phyloP scores from a whole-genome alignment of 1,139 yeast species.

The Hyphopichia buzzinii region DNA sequence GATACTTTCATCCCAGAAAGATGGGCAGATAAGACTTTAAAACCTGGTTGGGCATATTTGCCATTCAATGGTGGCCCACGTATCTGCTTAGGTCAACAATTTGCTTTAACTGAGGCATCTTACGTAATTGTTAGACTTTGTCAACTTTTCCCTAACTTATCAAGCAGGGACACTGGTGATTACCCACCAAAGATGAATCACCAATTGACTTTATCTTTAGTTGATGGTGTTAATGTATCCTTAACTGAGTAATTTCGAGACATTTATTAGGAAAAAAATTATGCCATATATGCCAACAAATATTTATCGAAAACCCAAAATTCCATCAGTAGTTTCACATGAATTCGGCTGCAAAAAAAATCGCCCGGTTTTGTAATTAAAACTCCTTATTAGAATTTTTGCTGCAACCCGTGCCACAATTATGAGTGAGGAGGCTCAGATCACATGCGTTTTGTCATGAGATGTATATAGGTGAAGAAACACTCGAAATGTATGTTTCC shows the following conservation, averaged over 20 bases:
- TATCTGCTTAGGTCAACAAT: constrained; percentile 61
- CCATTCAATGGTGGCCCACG: constrained; percentile 66
- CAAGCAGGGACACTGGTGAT: constrained; percentile 17
- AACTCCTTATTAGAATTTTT: background rate
- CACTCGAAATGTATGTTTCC: background rate
- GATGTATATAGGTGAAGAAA: too few species aligned
- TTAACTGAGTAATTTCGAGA: background rate
- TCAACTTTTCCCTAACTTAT: constrained; percentile 38
- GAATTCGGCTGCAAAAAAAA: too few species aligned
- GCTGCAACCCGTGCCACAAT: background rate
- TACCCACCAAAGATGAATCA: constrained; percentile 32
- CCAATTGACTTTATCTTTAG: constrained; percentile 30
- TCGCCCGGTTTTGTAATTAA: too few species aligned
- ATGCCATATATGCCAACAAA: too few species aligned
- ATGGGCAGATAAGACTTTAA: constrained; percentile 36
- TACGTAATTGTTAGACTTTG: constrained; percentile 46
- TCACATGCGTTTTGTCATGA: too few species aligned
- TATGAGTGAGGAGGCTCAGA: background rate
- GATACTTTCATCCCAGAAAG: constrained; percentile 39
- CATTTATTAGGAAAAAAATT: too few species aligned
- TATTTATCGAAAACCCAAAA: too few species aligned
- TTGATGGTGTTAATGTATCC: constrained; percentile 22
- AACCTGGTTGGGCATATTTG: constrained; percentile 51
- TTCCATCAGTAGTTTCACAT: too few species aligned
- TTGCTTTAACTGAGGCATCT: constrained; percentile 56